Evolutionary conservation across 1,284 basidiomycete species (phyloP).

Genomic region (Singerocomus inundabilis): DNA sequence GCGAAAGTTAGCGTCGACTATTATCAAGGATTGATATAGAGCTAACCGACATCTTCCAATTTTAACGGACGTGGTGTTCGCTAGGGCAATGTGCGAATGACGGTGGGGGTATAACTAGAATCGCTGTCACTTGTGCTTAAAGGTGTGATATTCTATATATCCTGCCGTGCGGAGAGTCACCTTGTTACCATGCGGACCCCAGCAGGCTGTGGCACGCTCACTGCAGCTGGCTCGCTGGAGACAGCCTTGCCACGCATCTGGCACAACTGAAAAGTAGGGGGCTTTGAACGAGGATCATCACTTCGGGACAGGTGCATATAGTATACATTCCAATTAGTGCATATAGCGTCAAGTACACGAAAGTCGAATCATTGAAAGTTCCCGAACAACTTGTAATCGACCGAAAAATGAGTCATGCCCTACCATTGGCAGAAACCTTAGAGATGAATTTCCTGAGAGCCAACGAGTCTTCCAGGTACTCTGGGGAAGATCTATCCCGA

Average conservation of each 20-base stretch:
- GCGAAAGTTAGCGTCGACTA: slow-evolving; percentile 2
- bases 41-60: slow-evolving; percentile 20
- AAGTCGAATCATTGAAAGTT: not conserved
- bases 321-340: not conserved
- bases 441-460: slow-evolving; percentile 20
- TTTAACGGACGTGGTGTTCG: not conserved
- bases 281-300: not conserved
- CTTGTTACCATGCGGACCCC: slow-evolving; percentile 15
- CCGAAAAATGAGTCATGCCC: slow-evolving; percentile 2
- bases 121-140: not conserved
- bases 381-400: not conserved
- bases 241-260: not conserved
- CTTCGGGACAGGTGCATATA: not conserved
- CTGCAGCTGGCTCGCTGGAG: not conserved
- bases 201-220: slow-evolving; percentile 16
- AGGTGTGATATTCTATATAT: slow-evolving; percentile 5
- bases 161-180: slow-evolving; percentile 1
- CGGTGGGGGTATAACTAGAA: not conserved
- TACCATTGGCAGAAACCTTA: slow-evolving; percentile 9
- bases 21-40: not conserved
- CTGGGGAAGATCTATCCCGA: slow-evolving; percentile 14
- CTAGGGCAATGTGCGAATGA: not conserved
- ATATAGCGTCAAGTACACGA: not conserved
- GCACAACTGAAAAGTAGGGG: too few relatives aligned
- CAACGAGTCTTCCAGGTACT: slow-evolving; percentile 22